Base-by-base conservation (phyloP, 2,329 filamentous ascomycete genomes). In the Chaetomium sp. region DNA sequence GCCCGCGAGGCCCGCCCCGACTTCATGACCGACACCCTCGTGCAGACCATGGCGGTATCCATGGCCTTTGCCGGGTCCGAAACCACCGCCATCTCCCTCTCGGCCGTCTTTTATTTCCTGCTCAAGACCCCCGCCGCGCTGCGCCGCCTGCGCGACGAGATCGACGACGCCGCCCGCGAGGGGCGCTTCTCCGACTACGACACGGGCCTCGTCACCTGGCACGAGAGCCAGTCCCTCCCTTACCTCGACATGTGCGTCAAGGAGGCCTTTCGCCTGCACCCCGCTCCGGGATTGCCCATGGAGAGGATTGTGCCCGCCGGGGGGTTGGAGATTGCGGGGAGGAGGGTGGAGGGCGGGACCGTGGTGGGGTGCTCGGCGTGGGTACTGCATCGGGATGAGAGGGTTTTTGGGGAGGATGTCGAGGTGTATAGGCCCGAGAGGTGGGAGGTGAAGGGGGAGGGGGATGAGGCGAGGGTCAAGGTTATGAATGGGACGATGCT, bases 201-300 rank as follows among this genome's bases (percentile, higher is more conserved):
- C n/a, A 82, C 85, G 19, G 85, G 85, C 7, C 81, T 87, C 4
- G 88, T 92, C 6, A 88, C 86, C 1, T 92, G 89, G 85, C 74
- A 85, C 42, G 88, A 93, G 75, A 83, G 82, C 57, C 89, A 91
- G 74, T 85, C 84, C 62, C 81, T 95, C 1, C 85, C 86, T 0
- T 95, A 93, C 74, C 85, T 95, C 6, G 89, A 93, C 71, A 91
- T 90, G 3, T 88, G 87, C 62, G 83, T 94, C 71, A 91, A 93
- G 72, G 91, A 95, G 75, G 85, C 88, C 4, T 91, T 93, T 78
- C 85, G 90, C 13, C 74, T 92, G 70, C 90, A 93, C 74, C 91
- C 91, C 0, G 89, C 90, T 0, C 83, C 89, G 0, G 91, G 90
- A 0, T 78, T 93, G 5, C 87, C 88, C 0, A 80, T 94, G 51